Conservation (phyloP, 345 rosid species). For the Mangifera indica region DNA sequence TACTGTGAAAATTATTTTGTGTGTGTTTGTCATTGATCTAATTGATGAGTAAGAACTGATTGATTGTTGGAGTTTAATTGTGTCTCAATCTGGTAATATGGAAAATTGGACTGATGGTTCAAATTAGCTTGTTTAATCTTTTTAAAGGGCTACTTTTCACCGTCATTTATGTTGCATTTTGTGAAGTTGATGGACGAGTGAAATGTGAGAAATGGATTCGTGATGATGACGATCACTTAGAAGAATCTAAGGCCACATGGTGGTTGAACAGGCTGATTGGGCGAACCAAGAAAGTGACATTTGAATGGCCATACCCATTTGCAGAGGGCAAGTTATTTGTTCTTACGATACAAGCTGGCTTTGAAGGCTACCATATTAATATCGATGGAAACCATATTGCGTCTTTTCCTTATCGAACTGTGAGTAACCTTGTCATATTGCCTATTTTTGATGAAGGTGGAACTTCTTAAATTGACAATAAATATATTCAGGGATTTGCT, state of each 20-base stretch:
- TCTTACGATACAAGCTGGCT: constrained; percentile 79
- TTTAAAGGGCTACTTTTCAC: neutral
- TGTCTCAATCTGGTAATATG: neutral
- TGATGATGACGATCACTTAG: constrained; percentile 72
- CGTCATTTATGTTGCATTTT: neutral
- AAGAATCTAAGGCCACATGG: constrained; percentile 79
- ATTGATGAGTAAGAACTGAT: too few relatives aligned
- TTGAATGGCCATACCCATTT: constrained; percentile 96
- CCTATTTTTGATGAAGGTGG: constrained; percentile 16
- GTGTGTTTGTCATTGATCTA: too few relatives aligned
- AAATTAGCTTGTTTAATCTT: neutral
- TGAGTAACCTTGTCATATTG: constrained; percentile 38
- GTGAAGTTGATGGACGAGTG: constrained; percentile 77
- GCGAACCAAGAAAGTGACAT: constrained; percentile 61
- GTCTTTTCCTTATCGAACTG: constrained; percentile 93
- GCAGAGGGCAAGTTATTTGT: constrained; percentile 78
- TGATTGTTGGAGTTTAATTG: neutral
- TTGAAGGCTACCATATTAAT: constrained; percentile 87
- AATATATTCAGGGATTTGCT: constrained; percentile 64
- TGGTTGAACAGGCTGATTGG: constrained; percentile 86
- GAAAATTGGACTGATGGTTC: neutral
- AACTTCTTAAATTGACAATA: constrained; percentile 17
- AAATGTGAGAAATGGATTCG: constrained; percentile 98
- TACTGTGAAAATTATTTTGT: too few relatives aligned
- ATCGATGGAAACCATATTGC: constrained; percentile 88